Conservation (phyloP, 106 monocot genomes). For the Chionographis japonica region DNA sequence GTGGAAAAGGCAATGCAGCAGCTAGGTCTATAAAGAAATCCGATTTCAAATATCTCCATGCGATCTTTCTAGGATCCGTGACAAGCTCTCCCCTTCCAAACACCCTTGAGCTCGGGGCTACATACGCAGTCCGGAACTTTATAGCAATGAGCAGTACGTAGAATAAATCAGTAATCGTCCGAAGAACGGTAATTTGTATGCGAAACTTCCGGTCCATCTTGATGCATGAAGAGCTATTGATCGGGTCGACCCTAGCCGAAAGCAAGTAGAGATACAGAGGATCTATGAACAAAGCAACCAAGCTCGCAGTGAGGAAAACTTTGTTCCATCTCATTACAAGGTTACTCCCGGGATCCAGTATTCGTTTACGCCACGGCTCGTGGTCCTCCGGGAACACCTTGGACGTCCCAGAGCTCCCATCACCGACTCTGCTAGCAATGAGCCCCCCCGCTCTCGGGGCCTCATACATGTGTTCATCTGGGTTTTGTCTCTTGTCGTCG, state of each 20-base stretch:
- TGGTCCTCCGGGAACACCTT: slow-evolving; percentile 27
- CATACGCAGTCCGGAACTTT: slow-evolving; percentile 64
- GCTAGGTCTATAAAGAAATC: slow-evolving; percentile 51
- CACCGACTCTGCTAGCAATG: too few relatives aligned
- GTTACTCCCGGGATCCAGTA: slow-evolving; percentile 44
- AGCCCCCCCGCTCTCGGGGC: too few relatives aligned
- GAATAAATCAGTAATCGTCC: slow-evolving; percentile 42
- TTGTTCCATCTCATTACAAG: slow-evolving; percentile 36
- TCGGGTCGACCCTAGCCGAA: background rate
- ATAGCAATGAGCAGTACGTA: slow-evolving; percentile 53
- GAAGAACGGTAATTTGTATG: slow-evolving; percentile 22
- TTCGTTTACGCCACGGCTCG: slow-evolving; percentile 18
- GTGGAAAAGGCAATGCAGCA: slow-evolving; percentile 66
- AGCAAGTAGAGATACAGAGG: slow-evolving; percentile 45
- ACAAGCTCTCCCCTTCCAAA: slow-evolving; percentile 73
- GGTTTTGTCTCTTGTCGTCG: too few relatives aligned
- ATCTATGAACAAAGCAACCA: slow-evolving; percentile 48
- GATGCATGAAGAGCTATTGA: slow-evolving; percentile 16
- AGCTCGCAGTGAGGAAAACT: slow-evolving; percentile 34
- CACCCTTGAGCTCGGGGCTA: slow-evolving; percentile 51
- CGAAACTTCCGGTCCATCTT: slow-evolving; percentile 25
- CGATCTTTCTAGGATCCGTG: slow-evolving; percentile 44
- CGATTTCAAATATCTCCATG: slow-evolving; percentile 41
- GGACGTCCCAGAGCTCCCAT: slow-evolving; percentile 9
- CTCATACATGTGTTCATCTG: too few relatives aligned